phyloP scores from a whole-genome alignment of 2,329 filamentous ascomycete genomes.

The Sporothrix pseudoabietina region DNA sequence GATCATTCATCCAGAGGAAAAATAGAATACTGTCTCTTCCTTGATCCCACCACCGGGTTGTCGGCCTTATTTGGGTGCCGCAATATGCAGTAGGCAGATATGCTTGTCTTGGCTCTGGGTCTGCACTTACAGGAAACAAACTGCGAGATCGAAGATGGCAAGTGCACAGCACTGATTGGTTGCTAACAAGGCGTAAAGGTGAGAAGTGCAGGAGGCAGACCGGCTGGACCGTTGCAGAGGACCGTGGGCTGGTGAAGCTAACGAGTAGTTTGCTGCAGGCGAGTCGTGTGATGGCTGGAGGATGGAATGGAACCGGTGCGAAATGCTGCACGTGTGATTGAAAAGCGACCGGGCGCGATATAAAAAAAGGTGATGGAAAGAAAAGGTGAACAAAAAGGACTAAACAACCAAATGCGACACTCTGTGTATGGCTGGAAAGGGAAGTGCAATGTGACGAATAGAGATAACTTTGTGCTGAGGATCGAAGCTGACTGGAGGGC shows the following conservation, averaged over 20 bases:
- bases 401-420: conserved; percentile 14
- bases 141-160: not conserved
- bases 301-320: conserved; percentile 10
- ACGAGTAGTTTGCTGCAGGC: conserved; percentile 6
- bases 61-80: not conserved
- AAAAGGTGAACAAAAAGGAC: conserved; percentile 3
- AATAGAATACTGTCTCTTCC: not conserved
- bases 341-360: conserved; percentile 10
- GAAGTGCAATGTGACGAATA: conserved; percentile 23
- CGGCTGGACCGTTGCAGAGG: conserved; percentile 6
- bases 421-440: conserved; percentile 1
- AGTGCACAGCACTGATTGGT: conserved; percentile 31
- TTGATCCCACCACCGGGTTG: conserved; percentile 2
- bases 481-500: not conserved
- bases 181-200: conserved; percentile 1
- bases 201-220: not conserved
- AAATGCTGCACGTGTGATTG: conserved; percentile 18
- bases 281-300: conserved; percentile 24
- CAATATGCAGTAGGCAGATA: not conserved
- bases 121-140: conserved; percentile 17
- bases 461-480: not conserved
- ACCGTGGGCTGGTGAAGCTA: conserved; percentile 16
- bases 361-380: not conserved
- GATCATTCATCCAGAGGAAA: not conserved
- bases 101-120: conserved; percentile 4